Evolutionary conservation across 1,284 basidiomycete species (phyloP).

Genomic region (Naganishia sp.): DNA sequence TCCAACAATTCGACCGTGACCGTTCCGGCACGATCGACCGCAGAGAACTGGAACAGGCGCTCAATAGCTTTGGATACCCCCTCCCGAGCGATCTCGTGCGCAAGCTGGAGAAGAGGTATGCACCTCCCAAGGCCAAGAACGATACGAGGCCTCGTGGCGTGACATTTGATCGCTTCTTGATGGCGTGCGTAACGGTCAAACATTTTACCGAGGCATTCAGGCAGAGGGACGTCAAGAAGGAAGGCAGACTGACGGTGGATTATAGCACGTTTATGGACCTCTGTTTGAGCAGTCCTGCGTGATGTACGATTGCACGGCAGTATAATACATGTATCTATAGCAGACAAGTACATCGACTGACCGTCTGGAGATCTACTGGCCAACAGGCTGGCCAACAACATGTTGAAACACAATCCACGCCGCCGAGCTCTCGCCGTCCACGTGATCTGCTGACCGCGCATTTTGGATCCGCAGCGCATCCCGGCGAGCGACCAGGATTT

Average conservation of each 20-base stretch:
- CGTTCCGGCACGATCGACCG: constrained; percentile 52
- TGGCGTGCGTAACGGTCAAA: constrained; percentile 56
- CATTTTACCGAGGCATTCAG: constrained; percentile 54
- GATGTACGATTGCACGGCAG: background rate
- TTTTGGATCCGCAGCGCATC: background rate
- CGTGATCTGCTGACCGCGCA: background rate
- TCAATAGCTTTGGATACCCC: constrained; percentile 53
- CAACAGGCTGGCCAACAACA: too few relatives aligned
- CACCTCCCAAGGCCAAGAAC: constrained; percentile 45
- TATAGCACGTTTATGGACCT: constrained; percentile 51
- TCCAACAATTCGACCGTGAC: constrained; percentile 53
- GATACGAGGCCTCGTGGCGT: constrained; percentile 41
- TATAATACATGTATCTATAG: constrained; percentile 3
- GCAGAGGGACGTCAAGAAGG: constrained; percentile 44
- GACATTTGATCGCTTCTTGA: constrained; percentile 54
- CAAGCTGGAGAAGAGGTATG: constrained; percentile 52
- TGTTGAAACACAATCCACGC: too few relatives aligned
- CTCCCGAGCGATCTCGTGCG: constrained; percentile 51
- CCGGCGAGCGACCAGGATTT: background rate
- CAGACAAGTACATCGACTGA: too few relatives aligned
- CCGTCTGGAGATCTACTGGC: too few relatives aligned
- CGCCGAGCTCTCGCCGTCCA: too few relatives aligned
- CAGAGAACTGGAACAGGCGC: constrained; percentile 52
- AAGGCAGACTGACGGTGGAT: constrained; percentile 48
- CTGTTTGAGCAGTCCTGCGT: constrained; percentile 15